Percentiles rank a stretch among this genome's conserved stretches.
Evolutionary conservation across 1,139 yeast species (phyloP).

Genomic region (Saccharomyces hybrid): DNA sequence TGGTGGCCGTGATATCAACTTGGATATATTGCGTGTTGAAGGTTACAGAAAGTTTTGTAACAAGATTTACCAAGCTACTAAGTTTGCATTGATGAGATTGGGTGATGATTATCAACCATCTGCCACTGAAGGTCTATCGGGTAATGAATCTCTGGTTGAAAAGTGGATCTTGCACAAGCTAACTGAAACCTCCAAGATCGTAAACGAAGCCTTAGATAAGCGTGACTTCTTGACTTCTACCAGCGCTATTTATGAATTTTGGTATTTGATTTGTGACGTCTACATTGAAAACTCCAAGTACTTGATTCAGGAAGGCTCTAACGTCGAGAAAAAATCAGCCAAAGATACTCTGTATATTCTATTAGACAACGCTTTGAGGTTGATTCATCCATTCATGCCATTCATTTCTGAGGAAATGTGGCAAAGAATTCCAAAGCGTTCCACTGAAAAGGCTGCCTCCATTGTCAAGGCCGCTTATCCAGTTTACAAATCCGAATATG

Average conservation of each 20-base stretch:
- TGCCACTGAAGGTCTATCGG: slow-evolving; percentile 51
- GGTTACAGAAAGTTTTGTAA: slow-evolving; percentile 99
- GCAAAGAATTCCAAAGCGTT: slow-evolving; percentile 94
- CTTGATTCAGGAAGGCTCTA: slow-evolving; percentile 84
- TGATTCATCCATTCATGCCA: slow-evolving; percentile 98
- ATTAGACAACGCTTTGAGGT: slow-evolving; percentile 81
- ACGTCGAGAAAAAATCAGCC: slow-evolving; percentile 77
- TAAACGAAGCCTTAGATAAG: slow-evolving; percentile 60
- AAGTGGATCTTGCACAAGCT: slow-evolving; percentile 92
- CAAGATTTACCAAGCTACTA: slow-evolving; percentile 98
- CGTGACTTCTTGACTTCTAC: slow-evolving; percentile 91
- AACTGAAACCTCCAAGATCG: slow-evolving; percentile 58
- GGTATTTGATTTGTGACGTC: slow-evolving; percentile 95
- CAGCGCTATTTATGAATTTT: slow-evolving; percentile 79
- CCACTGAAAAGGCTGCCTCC: slow-evolving; percentile 59
- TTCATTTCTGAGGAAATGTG: slow-evolving; percentile 94
- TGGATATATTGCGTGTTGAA: slow-evolving; percentile 93
- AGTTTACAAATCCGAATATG: slow-evolving; percentile 49
- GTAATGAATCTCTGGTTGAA: slow-evolving; percentile 90
- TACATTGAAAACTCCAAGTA: slow-evolving; percentile 95
- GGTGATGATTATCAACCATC: slow-evolving; percentile 87
- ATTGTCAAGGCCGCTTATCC: slow-evolving; percentile 81
- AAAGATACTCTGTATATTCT: slow-evolving; percentile 90
- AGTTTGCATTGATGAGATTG: slow-evolving; percentile 87
- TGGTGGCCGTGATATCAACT: slow-evolving; percentile 96